Conservation (phyloP, 2,329 filamentous ascomycete species). For the Fusarium verrucosum region DNA sequence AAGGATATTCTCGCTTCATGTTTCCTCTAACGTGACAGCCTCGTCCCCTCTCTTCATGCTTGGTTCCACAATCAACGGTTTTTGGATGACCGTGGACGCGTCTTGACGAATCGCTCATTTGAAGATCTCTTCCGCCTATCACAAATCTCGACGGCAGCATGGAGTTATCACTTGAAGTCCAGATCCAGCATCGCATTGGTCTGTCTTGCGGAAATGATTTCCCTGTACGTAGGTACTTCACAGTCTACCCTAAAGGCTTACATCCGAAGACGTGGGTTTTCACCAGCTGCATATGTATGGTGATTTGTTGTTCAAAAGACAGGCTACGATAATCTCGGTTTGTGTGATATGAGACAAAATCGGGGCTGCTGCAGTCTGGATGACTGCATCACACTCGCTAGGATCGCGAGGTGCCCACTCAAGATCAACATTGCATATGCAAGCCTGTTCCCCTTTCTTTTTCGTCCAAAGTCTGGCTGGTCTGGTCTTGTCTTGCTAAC, state of each 20-base stretch:
- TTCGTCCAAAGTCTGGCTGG: constrained; percentile 2
- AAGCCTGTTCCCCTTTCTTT: background rate
- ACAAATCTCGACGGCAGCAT: constrained; percentile 14
- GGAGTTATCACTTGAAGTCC: constrained; percentile 21
- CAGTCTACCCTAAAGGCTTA: background rate
- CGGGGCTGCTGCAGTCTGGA: constrained; percentile 10
- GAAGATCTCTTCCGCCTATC: constrained; percentile 26
- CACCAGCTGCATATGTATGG: background rate
- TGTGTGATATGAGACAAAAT: background rate
- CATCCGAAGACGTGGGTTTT: background rate
- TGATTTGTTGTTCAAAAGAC: background rate
- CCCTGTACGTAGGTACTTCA: background rate
- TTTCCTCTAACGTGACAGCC: constrained; percentile 17
- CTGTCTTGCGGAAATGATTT: background rate
- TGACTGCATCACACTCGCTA: constrained; percentile 20
- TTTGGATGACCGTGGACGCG: constrained; percentile 9
- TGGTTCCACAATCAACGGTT: constrained; percentile 13
- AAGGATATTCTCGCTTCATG: constrained; percentile 17
- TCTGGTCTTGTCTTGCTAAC: constrained; percentile 1
- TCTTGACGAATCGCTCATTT: constrained; percentile 13
- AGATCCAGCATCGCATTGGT: background rate
- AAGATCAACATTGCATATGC: constrained; percentile 33
- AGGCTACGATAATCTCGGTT: background rate
- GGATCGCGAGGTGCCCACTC: constrained; percentile 12
- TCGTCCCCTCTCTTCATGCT: background rate